Base-by-base conservation (phyloP, 1,284 basidiomycete species). In the Golubevia pallescens region DNA sequence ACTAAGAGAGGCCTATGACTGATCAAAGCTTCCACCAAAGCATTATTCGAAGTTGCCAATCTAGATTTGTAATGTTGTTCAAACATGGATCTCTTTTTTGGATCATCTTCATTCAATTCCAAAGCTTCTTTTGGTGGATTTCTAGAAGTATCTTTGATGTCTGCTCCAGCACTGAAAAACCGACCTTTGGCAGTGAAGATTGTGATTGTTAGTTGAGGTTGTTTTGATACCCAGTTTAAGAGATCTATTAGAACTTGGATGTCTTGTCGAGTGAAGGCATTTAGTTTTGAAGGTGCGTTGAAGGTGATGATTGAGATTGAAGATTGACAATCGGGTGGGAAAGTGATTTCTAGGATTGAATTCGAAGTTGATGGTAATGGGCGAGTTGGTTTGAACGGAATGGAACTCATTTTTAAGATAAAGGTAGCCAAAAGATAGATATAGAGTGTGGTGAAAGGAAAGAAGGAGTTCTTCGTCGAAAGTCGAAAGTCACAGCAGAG, bases 121-220 rank as follows among this genome's bases (percentile, higher is more conserved):
- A 51, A 54, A 7, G 72, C 58, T 19, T 69, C 58, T 0, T 57
- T 14, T 2, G 73, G 68, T 4, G 63, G 59, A 3, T 53, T 19
- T 4, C 75, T 67, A 0, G 74, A 67, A 3, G 74, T 68, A 23
- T 77, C 75, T 21, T 71, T 67, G 55, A 78, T 67, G 32, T 76
- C 65, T 48, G 75, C 75, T 2, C 75, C 75, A 3, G 75, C 69
- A 13, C 70, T 73, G 38, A 72, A 78, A 68, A 74, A 78, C 3
- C 76, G 58, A 14, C 76, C 76, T 19, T 62, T 67, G 24, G 68
- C 76, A 20, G 76, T 77, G 24, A 78, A 63, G 19, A 78, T 65
- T 28, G 69, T 71, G 48, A 78, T 62, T 10, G 70, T 51, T 24
- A 78, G 58, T n/a, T 67, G 51, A 2, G 71, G 66, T 48, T 76